Conservation (phyloP, 2,329 filamentous ascomycete species). For the Chalara sp. region DNA sequence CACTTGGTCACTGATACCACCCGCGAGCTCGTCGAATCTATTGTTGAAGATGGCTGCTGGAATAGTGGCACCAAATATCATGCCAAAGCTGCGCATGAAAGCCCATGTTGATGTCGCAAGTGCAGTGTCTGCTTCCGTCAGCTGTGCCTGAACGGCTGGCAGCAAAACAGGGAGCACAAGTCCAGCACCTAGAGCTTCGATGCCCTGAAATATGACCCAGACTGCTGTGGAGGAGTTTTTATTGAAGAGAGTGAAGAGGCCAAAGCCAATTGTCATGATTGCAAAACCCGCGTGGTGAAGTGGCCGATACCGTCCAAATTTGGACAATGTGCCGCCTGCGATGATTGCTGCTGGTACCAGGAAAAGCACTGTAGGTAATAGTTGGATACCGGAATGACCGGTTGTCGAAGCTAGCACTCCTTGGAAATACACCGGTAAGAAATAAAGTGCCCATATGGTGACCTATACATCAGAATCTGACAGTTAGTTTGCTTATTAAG, state of each 20-base stretch:
- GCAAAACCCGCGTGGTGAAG: background rate
- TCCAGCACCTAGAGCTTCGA: background rate
- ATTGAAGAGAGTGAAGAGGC: background rate
- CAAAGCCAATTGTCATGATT: background rate
- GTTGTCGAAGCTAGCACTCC: background rate
- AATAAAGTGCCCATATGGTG: background rate
- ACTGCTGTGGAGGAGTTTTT: background rate
- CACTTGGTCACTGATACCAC: background rate
- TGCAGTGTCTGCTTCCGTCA: constrained; percentile 6
- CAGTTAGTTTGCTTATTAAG: no score
- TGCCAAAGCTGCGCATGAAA: constrained; percentile 40
- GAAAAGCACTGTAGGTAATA: background rate
- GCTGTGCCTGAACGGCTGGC: no score
- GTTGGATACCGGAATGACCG: background rate
- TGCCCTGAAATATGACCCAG: background rate
- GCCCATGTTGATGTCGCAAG: constrained; percentile 10
- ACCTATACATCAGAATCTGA: no score
- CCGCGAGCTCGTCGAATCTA: background rate
- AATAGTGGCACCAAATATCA: constrained; percentile 38
- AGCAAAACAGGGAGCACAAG: background rate
- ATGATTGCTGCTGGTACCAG: background rate
- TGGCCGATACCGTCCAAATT: background rate
- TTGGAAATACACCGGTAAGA: background rate
- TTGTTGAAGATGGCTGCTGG: constrained; percentile 3
- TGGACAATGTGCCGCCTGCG: background rate